phyloP scores from a whole-genome alignment of 148 eudicot species.

The Chenopodium suecicum region DNA sequence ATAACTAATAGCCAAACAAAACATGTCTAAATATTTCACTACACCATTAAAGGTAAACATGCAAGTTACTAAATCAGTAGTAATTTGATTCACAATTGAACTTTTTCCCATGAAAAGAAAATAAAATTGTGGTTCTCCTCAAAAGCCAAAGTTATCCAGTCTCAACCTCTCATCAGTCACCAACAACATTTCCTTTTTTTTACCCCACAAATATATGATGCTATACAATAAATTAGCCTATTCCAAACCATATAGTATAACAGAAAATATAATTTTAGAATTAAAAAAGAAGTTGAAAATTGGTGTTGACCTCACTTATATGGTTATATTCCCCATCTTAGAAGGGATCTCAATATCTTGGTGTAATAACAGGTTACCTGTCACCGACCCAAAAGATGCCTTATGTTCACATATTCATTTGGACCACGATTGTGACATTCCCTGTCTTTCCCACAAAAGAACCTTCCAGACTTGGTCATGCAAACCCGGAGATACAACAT shows the following conservation, averaged over 20 bases:
- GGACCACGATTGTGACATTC: slow-evolving; percentile 11
- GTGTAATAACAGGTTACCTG: slow-evolving; percentile 18
- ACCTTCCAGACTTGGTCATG: slow-evolving; percentile 4
- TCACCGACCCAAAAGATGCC: slow-evolving; percentile 25
- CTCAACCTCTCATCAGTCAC: no score
- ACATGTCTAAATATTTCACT: no score
- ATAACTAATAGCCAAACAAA: no score
- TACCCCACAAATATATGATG: no score
- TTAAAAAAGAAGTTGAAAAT: background rate
- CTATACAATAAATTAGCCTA: no score
- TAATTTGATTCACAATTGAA: no score
- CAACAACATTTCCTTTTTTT: no score
- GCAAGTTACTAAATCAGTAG: no score
- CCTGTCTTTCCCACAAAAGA: background rate
- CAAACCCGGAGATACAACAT: background rate
- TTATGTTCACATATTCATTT: background rate
- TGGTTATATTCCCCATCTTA: background rate
- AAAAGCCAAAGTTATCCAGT: no score
- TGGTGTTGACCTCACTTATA: background rate
- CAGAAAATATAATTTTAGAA: background rate
- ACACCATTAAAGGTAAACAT: no score
- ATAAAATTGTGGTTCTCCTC: no score
- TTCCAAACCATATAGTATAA: background rate
- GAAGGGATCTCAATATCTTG: background rate
- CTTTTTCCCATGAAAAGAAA: no score